Base-by-base conservation (phyloP, 805 yeast species). In the Barnettozyma wickerhamii region DNA sequence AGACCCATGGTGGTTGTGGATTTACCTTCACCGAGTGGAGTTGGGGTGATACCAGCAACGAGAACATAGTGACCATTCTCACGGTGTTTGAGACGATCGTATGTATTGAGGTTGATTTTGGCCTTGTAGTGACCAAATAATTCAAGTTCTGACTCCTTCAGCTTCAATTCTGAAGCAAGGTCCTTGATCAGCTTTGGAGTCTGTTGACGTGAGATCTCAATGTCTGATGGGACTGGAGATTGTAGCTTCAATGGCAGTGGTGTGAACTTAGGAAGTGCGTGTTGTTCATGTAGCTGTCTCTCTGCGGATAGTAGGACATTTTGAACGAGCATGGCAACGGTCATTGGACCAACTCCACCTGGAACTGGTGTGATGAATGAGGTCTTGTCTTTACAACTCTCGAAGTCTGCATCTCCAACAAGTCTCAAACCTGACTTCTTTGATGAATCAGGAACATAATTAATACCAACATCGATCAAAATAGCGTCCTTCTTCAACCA, bases 271-370 rank as follows among this genome's bases (percentile, higher is more conserved):
- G 46, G 46, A 18, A 39, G 10, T 35, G 35, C 43, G 18, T 35
- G 33, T 17, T 36, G 32, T 15, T 35, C 20, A 23, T 33, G 27
- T 6, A 43, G 18, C 20, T 39, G 42, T 40, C 75, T 66, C 53
- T 82, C 72, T 17, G 98, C 95, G 38, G 96, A 87, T 49, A 76
- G 73, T 43, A 80, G 70, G 10, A 91, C 91, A 58, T 93, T 91
- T 49, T 83, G 76, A 47, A 90, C 75, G 46, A 91, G 77, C 96
- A 90, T 89, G 30, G 96, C 96, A 35, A 91, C 97, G 20, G 99
- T 91, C 98, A 91, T 91, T 49, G 99, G 99, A 30, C 99, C 99
- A 48, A 91, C 98, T 54, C 98, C 98, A 60, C 98, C 98, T 24
- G 99, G 99, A 41, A 91, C 99, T 14, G 99, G 99, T 6, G 98